These are phyloP conservation scores for Pleurotus platypus DNA, from an alignment of 768 basidiomycete species.

Conservation along the genomic window DNA sequence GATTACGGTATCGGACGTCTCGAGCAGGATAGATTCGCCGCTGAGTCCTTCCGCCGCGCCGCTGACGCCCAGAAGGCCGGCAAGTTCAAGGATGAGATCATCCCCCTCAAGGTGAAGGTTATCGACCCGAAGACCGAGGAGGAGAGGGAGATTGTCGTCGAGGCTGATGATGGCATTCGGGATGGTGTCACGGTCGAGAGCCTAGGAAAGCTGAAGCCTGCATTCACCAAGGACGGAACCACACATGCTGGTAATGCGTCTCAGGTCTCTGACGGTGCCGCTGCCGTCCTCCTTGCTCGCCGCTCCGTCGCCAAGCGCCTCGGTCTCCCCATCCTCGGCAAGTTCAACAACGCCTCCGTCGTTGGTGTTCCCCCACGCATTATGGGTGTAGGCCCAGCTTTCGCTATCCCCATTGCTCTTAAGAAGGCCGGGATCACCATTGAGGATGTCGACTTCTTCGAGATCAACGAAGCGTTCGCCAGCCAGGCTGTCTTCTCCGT, in stretches of 20 bases:
- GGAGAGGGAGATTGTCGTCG: slow-evolving; percentile 64
- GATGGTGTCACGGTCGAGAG: slow-evolving; percentile 80
- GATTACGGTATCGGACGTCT: slow-evolving; percentile 73
- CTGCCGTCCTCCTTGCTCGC: slow-evolving; percentile 81
- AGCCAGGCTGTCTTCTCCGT: slow-evolving; percentile 75
- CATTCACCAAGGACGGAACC: slow-evolving; percentile 70
- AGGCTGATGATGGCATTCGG: slow-evolving; percentile 81
- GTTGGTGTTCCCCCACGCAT: slow-evolving; percentile 84
- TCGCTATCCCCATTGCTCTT: slow-evolving; percentile 77
- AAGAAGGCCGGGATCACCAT: slow-evolving; percentile 59
- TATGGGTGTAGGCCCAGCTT: slow-evolving; percentile 92
- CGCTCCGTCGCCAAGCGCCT: slow-evolving; percentile 79
- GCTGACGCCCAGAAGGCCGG: slow-evolving; percentile 76
- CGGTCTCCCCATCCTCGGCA: slow-evolving; percentile 83
- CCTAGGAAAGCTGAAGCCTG: slow-evolving; percentile 80
- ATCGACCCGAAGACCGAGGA: slow-evolving; percentile 74
- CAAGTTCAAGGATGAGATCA: slow-evolving; percentile 79
- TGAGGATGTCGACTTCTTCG: slow-evolving; percentile 84
- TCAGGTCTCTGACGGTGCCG: slow-evolving; percentile 91
- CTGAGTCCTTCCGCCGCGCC: slow-evolving; percentile 82
- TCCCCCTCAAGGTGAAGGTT: slow-evolving; percentile 70
- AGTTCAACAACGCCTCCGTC: slow-evolving; percentile 66
- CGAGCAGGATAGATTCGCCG: slow-evolving; percentile 83
- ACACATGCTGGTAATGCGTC: slow-evolving; percentile 86
- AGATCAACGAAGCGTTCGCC: slow-evolving; percentile 92